Conservation (phyloP, 805 yeast species). For the Hanseniaspora valbyensis region DNA sequence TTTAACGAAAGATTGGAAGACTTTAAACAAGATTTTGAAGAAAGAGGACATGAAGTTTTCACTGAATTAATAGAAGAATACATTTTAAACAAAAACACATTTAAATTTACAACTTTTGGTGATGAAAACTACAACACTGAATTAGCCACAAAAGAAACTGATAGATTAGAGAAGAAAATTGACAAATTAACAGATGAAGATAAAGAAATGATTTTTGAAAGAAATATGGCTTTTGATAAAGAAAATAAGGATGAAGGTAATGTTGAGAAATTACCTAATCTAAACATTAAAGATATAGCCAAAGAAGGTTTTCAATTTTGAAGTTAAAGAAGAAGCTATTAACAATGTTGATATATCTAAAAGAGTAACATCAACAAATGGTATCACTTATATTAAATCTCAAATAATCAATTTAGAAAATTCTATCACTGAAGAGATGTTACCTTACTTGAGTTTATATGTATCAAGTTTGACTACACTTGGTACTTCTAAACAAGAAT, state of each 20-base stretch:
- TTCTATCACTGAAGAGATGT: slow-evolving; percentile 47
- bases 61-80: slow-evolving; percentile 45
- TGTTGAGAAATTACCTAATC: slow-evolving; percentile 66
- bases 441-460: slow-evolving; percentile 66
- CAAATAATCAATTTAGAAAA: slow-evolving; percentile 42
- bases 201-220: slow-evolving; percentile 41
- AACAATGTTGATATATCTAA: slow-evolving; percentile 31
- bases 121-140: slow-evolving; percentile 41
- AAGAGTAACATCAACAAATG: slow-evolving; percentile 63
- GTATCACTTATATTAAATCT: slow-evolving; percentile 67
- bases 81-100: slow-evolving; percentile 44
- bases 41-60: slow-evolving; percentile 47
- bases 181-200: slow-evolving; percentile 43
- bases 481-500: slow-evolving; percentile 64
- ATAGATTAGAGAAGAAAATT: slow-evolving; percentile 38
- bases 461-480: slow-evolving; percentile 69
- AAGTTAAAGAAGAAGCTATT: neutral
- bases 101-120: slow-evolving; percentile 72
- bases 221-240: slow-evolving; percentile 56
- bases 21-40: slow-evolving; percentile 51
- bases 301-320: slow-evolving; percentile 36
- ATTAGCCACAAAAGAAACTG: slow-evolving; percentile 46
- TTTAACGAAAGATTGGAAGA: slow-evolving; percentile 48
- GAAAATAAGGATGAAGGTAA: slow-evolving; percentile 39
- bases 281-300: slow-evolving; percentile 63